Base-by-base conservation (phyloP, 2,329 filamentous ascomycete species). In the Trichoderma guizhouense region DNA sequence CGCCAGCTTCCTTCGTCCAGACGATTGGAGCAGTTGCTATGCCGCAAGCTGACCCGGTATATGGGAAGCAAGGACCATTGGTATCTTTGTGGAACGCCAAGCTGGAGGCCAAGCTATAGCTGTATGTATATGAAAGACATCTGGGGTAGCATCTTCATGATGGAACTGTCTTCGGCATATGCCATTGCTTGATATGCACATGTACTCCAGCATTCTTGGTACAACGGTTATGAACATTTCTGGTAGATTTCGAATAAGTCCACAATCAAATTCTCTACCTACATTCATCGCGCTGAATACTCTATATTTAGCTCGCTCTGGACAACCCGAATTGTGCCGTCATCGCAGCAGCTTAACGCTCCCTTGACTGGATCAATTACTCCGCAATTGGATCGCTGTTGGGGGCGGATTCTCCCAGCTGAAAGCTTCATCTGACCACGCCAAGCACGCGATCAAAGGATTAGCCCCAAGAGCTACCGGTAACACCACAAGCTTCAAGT, bases 401-500 rank as follows among this genome's bases (percentile, higher is more conserved):
- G 61, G 61, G 61, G 61, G 61, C 39, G 61, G 61, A 51, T 43
- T 43, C 14, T 26, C 18, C 61, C 61, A 64, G 61, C 61, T 64
- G 61, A 64, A 64, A 30, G 61, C 39, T 64, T 64, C 61, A 64
- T 64, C 61, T 64, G 61, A 64, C 61, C 61, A 64, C 57, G 57
- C 36, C 61, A 47, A 47, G 61, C 39, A 28, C 61, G 39, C 57
- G 28, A 36, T 32, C 39, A 64, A 51, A 26, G 39, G 18, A 15
- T 32, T 4, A 30, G 12, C 39, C 18, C n/a, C 14, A 57, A 18
- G 8, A 36, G 51, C 34, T 24, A 21, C 24, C 18, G 18, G 34
- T 57, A 21, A 12, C 61, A 64, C 34, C 9, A n/a, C 21, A 55
- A 67, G 51, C 51, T 30, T 43, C 11, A 58, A 5, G 3, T 32